These are phyloP conservation scores for Ichthyophonus hoferi DNA, from an alignment of 208 protist species.

Conservation along the genomic window DNA sequence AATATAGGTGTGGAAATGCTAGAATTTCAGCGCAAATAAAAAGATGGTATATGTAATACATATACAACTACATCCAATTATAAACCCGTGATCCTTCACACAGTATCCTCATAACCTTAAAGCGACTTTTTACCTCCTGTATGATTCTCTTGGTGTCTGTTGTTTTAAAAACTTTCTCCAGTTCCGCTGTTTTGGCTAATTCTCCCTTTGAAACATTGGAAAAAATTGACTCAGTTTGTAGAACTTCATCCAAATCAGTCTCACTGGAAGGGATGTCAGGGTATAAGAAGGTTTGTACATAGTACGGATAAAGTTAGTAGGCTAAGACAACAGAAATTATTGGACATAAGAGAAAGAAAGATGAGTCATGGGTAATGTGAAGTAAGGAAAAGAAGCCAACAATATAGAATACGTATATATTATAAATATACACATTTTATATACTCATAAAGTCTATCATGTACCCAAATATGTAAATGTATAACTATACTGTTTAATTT, in stretches of 20 bases:
- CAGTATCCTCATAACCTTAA: not conserved
- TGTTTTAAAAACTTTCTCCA: slow-evolving; percentile 66
- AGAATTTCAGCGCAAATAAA: not conserved
- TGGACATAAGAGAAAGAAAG: not conserved
- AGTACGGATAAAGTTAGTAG: no score
- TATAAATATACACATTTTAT: no score
- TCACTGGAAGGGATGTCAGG: slow-evolving; percentile 56
- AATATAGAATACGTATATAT: not conserved
- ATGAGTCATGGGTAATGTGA: not conserved
- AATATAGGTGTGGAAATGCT: not conserved
- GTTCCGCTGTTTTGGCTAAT: slow-evolving; percentile 71
- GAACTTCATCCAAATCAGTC: slow-evolving; percentile 79
- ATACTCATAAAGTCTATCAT: no score
- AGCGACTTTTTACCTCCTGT: not conserved
- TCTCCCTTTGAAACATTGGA: slow-evolving; percentile 76
- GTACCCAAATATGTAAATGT: not conserved
- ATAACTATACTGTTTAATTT: not conserved
- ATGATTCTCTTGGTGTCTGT: slow-evolving; percentile 52
- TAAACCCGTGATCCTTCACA: not conserved
- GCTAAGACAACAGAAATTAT: no score
- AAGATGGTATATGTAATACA: not conserved
- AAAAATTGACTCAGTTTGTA: slow-evolving; percentile 75
- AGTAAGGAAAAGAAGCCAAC: not conserved
- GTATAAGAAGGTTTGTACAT: no score
- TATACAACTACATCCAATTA: not conserved